Base-by-base conservation (phyloP, 331 rosid genomes). In the Saraca asoca region DNA sequence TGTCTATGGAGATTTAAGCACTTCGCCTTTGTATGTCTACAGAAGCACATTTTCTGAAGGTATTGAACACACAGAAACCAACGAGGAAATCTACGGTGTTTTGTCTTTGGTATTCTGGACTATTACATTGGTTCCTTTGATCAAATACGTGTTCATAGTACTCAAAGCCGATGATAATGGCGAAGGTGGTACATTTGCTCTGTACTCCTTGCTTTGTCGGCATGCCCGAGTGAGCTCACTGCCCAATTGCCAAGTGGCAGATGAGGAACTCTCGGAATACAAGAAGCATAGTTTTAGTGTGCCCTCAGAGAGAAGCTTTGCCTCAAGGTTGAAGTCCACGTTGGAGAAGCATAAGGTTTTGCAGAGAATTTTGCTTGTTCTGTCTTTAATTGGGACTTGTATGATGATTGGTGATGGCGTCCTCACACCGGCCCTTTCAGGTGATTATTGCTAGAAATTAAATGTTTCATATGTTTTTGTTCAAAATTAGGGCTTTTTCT, bases 111-210 rank as follows among this genome's bases (percentile, higher is more conserved):
- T 76, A 31, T 76, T 76, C 53, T 68, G 80, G 80, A 75, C 80
- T 19, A n/a, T 75, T 6, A 75, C 80, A 24, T 41, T 68, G 67
- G 71, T 75, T 12, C 70, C 75, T 38, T 51, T 75, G 66, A 56
- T 75, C 19, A 75, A 75, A 62, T 75, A 75, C 24, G 80, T 75
- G 1, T 75, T 75, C 61, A 39, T 69, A 12, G 80, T 75, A 37
- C 62, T 75, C 31, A 75, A 56, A 19, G 80, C 80, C 62, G 80
- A 75, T 24, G 80, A 75, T 52, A 75, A 75, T 68, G 71, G 80
- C 33, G 80, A 76, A 69, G 80, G 80, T 20, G 80, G 80, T 13
- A 76, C 80, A 20, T 76, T 76, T 69, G 80, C 80, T 12, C 51
- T 76, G 12, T 76, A 76, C 56, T 76, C 80, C 1, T 76, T 76